These are phyloP conservation scores for Eustoma russellianum DNA, from an alignment of 257 asterid species.

Conservation along the genomic window DNA sequence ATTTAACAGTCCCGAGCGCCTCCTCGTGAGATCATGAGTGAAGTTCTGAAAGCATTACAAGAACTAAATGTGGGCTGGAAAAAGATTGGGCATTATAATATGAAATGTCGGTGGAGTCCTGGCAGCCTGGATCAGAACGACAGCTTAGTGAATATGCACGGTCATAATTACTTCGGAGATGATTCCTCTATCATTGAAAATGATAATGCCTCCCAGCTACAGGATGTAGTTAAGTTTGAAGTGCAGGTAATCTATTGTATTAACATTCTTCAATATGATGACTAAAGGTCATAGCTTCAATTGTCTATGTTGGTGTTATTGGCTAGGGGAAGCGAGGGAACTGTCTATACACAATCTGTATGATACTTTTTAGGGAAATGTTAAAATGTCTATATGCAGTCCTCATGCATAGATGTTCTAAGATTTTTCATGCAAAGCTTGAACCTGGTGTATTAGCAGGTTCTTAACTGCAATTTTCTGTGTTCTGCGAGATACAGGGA, in stretches of 20 bases:
- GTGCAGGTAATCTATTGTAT: constrained; percentile 49
- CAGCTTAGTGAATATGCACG: constrained; percentile 36
- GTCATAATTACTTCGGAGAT: constrained; percentile 38
- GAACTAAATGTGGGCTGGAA: constrained; percentile 76
- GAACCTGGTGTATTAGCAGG: too few relatives aligned
- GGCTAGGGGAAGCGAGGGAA: too few relatives aligned
- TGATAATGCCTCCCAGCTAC: constrained; percentile 31
- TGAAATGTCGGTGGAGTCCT: constrained; percentile 82
- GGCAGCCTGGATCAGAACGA: constrained; percentile 33
- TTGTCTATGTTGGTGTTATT: too few relatives aligned
- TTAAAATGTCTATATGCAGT: too few relatives aligned
- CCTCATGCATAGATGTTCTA: too few relatives aligned
- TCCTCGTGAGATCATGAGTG: constrained; percentile 93
- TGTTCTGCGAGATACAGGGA: too few relatives aligned
- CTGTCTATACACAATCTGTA: too few relatives aligned
- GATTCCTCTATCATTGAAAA: constrained; percentile 48
- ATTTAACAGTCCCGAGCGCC: constrained; percentile 67
- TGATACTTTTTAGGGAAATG: too few relatives aligned
- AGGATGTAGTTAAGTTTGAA: constrained; percentile 75
- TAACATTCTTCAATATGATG: neutral
- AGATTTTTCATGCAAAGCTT: too few relatives aligned
- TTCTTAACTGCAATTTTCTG: too few relatives aligned
- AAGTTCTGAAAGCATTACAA: constrained; percentile 83
- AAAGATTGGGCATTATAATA: constrained; percentile 80
- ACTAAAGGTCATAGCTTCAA: too few relatives aligned